Percentiles rank a stretch among this genome's conserved stretches.
Evolutionary conservation across 2,329 filamentous ascomycete genomes (phyloP).

Genomic region (Pseudogymnoascus sp.): DNA sequence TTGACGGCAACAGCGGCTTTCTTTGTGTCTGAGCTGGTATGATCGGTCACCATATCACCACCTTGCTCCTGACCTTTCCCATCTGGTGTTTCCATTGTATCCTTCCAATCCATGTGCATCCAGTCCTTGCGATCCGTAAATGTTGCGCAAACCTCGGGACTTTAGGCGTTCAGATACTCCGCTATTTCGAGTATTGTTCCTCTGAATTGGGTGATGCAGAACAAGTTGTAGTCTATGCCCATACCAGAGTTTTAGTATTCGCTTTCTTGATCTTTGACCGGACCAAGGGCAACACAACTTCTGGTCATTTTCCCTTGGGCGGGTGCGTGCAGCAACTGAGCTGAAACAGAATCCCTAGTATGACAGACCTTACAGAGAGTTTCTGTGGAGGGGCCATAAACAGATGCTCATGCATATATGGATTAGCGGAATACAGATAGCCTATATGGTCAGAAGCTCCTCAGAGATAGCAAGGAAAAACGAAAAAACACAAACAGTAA

Average conservation of each 20-base stretch:
- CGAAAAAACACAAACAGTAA: background rate
- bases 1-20: background rate
- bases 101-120: background rate
- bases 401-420: background rate
- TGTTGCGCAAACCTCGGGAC: conserved; percentile 2
- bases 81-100: conserved; percentile 5
- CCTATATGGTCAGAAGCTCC: background rate
- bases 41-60: conserved; percentile 3
- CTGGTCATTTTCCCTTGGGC: background rate
- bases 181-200: background rate
- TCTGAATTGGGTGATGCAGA: background rate
- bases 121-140: background rate
- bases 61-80: conserved; percentile 1
- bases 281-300: background rate
- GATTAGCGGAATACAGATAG: background rate
- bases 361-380: background rate
- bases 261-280: background rate
- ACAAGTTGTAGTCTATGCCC: background rate
- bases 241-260: conserved; percentile 7
- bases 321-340: conserved; percentile 5
- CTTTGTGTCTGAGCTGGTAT: background rate
- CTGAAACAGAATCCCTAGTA: conserved; percentile 1
- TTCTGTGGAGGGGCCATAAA: background rate
- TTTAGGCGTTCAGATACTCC: background rate
- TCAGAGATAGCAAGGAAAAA: background rate